Base-by-base conservation (phyloP, 768 basidiomycete genomes). In the Candolleomyces eurysporus region DNA sequence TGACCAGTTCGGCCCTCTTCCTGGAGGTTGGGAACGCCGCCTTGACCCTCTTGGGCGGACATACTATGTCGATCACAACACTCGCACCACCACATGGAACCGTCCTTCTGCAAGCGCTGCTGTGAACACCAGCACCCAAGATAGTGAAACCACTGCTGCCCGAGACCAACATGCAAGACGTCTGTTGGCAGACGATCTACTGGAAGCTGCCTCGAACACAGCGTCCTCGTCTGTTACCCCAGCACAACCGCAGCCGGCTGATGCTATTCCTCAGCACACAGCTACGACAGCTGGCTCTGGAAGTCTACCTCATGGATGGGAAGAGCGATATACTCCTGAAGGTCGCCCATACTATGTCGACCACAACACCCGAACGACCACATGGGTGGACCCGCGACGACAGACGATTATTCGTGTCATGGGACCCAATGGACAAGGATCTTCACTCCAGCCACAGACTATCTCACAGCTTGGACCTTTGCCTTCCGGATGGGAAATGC, bases 401-500 rank as follows among this genome's bases (percentile, higher is more conserved):
- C 97, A 98, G 77, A 94, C 95, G 11, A 85, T 98, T 63, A 90
- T 98, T 62, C 94, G 96, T 64, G 96, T 98, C 52, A 92, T 98
- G 89, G 96, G 94, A 19, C 94, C 95, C 21, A 88, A 87, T 68
- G 95, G 96, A 11, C 92, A 92, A 74, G 91, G 91, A 65, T 78
- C 94, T 16, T 85, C 90, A 5, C 79, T 95, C 30, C 96, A 98
- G 72, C 94, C 95, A 9, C 96, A 98, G 73, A 90, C 95, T 10
- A 96, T 98, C 60, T 92, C 93, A 11, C 96, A 98, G 71, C 89
- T 99, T 22, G 97, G 97, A 3, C 97, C 97, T 31, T 76, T 99
- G 21, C 97, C 97, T 4, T 95, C 92, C 46, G 97, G 97, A 59
- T 99, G 97, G 97, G 97, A 99, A 76, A 99, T 99, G 97, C 93